These are phyloP conservation scores for Polyporus arcularius DNA, from an alignment of 768 basidiomycete genomes.

Conservation along the genomic window DNA sequence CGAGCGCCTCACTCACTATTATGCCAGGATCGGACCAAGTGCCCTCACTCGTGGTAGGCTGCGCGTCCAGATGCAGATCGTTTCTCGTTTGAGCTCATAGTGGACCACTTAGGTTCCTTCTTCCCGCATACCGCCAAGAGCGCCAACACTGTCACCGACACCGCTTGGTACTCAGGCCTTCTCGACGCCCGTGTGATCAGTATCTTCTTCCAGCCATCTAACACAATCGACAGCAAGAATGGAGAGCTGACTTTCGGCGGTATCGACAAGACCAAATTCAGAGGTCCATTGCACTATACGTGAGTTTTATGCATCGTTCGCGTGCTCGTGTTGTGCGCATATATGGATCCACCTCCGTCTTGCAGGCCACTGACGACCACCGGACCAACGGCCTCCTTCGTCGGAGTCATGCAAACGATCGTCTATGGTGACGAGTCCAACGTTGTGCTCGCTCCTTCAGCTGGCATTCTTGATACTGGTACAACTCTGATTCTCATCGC, in stretches of 20 bases:
- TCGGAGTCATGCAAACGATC: slow-evolving; percentile 33
- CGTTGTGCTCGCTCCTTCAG: slow-evolving; percentile 21
- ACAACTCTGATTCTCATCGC: slow-evolving; percentile 37
- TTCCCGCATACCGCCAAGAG: slow-evolving; percentile 6
- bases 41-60: slow-evolving; percentile 39
- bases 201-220: slow-evolving; percentile 51
- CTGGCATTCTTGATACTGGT: slow-evolving; percentile 41
- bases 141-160: slow-evolving; percentile 56
- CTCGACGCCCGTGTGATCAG: slow-evolving; percentile 46
- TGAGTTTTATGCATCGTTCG: slow-evolving; percentile 12
- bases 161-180: slow-evolving; percentile 43
- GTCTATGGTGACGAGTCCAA: slow-evolving; percentile 20
- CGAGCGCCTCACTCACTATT: not conserved
- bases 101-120: slow-evolving; percentile 2
- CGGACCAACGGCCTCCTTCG: slow-evolving; percentile 24
- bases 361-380: slow-evolving; percentile 27
- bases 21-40: slow-evolving; percentile 42
- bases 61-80: too few species aligned
- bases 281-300: slow-evolving; percentile 26
- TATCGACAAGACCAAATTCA: slow-evolving; percentile 23
- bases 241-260: slow-evolving; percentile 26
- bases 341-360: slow-evolving; percentile 1
- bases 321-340: slow-evolving; percentile 16
- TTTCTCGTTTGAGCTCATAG: not conserved
- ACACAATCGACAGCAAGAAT: slow-evolving; percentile 10